phyloP scores from a whole-genome alignment of 1,139 yeast species.

The Scheffersomyces titani region DNA sequence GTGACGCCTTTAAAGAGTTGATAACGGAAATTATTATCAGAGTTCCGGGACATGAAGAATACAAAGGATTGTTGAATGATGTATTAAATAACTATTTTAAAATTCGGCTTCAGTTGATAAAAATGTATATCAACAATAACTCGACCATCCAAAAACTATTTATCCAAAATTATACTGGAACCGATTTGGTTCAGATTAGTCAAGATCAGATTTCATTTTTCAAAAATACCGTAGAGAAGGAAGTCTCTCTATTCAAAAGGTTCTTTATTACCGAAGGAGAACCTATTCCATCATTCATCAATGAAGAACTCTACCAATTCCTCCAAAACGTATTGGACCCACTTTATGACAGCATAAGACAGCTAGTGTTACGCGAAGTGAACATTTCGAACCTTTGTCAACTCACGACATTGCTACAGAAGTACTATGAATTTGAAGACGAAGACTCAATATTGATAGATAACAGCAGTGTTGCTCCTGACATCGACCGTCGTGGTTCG shows the following conservation, averaged over 20 bases:
- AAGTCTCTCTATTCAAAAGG: constrained; percentile 54
- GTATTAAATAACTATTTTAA: constrained; percentile 64
- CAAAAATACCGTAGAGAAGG: constrained; percentile 61
- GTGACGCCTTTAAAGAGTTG: constrained; percentile 38
- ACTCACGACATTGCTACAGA: constrained; percentile 67
- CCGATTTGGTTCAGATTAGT: constrained; percentile 51
- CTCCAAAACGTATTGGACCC: constrained; percentile 70
- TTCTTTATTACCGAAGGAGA: constrained; percentile 40
- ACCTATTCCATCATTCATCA: constrained; percentile 18
- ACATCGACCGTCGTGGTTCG: constrained; percentile 12
- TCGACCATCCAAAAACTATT: constrained; percentile 5
- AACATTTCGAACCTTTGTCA: constrained; percentile 73
- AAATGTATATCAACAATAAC: constrained; percentile 26
- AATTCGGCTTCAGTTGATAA: constrained; percentile 50
- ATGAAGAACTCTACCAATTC: constrained; percentile 51
- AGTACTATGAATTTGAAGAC: constrained; percentile 65
- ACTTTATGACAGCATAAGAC: constrained; percentile 68
- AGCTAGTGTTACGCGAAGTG: constrained; percentile 65
- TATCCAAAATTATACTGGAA: constrained; percentile 2
- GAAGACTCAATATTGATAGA: constrained; percentile 21
- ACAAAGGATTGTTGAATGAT: constrained; percentile 67
- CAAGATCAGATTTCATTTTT: constrained; percentile 62
- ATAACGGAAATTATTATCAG: constrained; percentile 54
- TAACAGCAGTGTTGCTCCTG: constrained; percentile 12
- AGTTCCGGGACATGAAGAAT: constrained; percentile 52